A percentile compares a stretch with the other conserved stretches of the same genome.
These are phyloP conservation scores for Mortierella hygrophila DNA, from an alignment of 192 early-diverging fungal genomes.

Conservation along the genomic window DNA sequence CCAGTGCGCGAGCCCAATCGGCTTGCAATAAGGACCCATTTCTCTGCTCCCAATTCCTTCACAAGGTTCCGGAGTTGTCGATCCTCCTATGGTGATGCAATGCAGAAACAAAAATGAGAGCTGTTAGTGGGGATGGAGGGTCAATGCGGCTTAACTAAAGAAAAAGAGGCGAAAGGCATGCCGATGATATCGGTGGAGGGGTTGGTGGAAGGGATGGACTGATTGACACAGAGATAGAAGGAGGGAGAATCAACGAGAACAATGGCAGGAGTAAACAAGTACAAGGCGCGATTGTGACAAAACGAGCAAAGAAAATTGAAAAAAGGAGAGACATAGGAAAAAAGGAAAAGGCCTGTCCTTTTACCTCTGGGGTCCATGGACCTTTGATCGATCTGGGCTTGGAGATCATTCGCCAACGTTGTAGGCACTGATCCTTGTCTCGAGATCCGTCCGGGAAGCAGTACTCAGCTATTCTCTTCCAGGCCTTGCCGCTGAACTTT, in stretches of 20 bases:
- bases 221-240: not conserved
- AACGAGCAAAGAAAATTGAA: not conserved
- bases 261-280: not conserved
- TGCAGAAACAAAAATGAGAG: not conserved
- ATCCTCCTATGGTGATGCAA: constrained; percentile 40
- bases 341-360: not conserved
- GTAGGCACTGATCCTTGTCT: constrained; percentile 50
- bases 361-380: constrained; percentile 54
- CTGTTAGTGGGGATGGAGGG: not conserved
- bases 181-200: not conserved
- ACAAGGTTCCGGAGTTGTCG: constrained; percentile 44
- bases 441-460: constrained; percentile 47
- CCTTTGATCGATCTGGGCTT: constrained; percentile 55
- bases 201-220: not conserved
- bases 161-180: constrained; percentile 2
- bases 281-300: too few relatives aligned
- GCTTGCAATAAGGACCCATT: constrained; percentile 52
- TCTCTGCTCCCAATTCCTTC: constrained; percentile 47
- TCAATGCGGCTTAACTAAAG: not conserved
- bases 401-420: constrained; percentile 54
- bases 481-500: constrained; percentile 48
- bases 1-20: constrained; percentile 51
- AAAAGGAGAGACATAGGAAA: not conserved
- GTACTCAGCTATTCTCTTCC: constrained; percentile 48
- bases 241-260: too few relatives aligned